These are phyloP conservation scores for Arabidopsis thaliana DNA, from an alignment of 345 rosid species.

Conservation along the genomic window TAIR10.1 NC_003076.8:22292001-22292500, in stretches of 20 bases:
- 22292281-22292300: constrained; percentile 30
- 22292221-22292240: constrained; percentile 61
- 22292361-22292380: constrained; percentile 35
- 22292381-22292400: constrained; percentile 16
- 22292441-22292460: constrained; percentile 28
- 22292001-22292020: constrained; percentile 35
- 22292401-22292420: constrained; percentile 24
- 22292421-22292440: constrained; percentile 21
- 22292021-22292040: constrained; percentile 49
- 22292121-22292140: constrained; percentile 70
- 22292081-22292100: constrained; percentile 66
- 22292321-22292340: constrained; percentile 5
- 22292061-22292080: constrained; percentile 80
- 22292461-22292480: constrained; percentile 10
- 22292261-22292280: constrained; percentile 50
- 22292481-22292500: neutral
- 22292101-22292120: constrained; percentile 52
- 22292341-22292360: constrained; percentile 31
- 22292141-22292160: constrained; percentile 80
- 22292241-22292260: constrained; percentile 63
- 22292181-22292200: constrained; percentile 78
- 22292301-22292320: constrained; percentile 34
- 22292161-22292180: constrained; percentile 78
- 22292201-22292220: constrained; percentile 70
- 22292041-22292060: constrained; percentile 67